A percentile compares a stretch with the other conserved stretches of the same genome.
Evolutionary conservation across 805 yeast genomes (phyloP).

Genomic region (Wickerhamomyces bisporus): DNA sequence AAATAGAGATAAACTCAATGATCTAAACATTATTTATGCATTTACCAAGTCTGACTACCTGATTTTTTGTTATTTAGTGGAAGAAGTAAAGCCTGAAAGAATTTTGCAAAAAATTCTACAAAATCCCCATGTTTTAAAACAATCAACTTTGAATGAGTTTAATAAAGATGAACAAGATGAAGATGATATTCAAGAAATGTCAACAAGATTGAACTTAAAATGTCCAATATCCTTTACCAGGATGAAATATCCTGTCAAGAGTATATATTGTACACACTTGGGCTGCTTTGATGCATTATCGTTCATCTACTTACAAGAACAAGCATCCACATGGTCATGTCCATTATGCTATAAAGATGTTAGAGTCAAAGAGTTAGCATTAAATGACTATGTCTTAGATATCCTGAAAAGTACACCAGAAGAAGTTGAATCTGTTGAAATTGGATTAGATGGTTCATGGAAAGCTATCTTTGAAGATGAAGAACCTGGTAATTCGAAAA

Average conservation of each 20-base stretch:
- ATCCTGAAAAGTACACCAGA: conserved; percentile 49
- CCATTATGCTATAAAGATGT: conserved; percentile 67
- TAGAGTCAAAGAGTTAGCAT: conserved; percentile 51
- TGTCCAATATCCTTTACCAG: conserved; percentile 77
- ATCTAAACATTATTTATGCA: conserved; percentile 51
- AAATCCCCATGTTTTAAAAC: conserved; percentile 48
- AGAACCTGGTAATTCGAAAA: conserved; percentile 13
- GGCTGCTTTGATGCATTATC: conserved; percentile 85
- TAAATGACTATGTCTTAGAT: conserved; percentile 69
- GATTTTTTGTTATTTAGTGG: conserved; percentile 56
- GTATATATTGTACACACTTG: conserved; percentile 68
- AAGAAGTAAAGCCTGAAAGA: conserved; percentile 35
- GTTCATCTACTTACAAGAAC: conserved; percentile 69
- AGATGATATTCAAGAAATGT: conserved; percentile 66
- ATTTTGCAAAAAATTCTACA: conserved; percentile 36
- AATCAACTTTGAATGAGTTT: conserved; percentile 46
- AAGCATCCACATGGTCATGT: conserved; percentile 82
- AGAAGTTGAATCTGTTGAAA: conserved; percentile 59
- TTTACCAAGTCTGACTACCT: conserved; percentile 47
- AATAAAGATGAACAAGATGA: conserved; percentile 45
- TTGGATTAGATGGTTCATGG: conserved; percentile 77
- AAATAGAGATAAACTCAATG: conserved; percentile 31
- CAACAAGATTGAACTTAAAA: conserved; percentile 59
- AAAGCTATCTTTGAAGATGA: conserved; percentile 28
- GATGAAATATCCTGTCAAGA: conserved; percentile 67